These are phyloP conservation scores for Lepidopterella palustris DNA, from an alignment of 495 filamentous ascomycete genomes.

Conservation along the genomic window DNA sequence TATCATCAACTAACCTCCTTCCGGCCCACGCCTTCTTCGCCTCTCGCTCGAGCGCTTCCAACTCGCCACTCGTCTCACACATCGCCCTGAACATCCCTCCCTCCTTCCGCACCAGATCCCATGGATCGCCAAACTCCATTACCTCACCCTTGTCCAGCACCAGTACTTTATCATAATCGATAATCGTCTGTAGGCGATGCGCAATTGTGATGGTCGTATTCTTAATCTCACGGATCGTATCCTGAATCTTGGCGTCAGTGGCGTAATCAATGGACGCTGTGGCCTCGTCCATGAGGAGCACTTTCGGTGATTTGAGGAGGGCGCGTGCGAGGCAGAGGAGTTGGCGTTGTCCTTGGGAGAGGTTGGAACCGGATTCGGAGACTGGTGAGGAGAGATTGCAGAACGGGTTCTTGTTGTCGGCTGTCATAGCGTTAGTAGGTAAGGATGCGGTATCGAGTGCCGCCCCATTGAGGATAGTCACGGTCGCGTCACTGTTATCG, in stretches of 20 bases:
- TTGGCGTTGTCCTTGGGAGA: conserved; percentile 95
- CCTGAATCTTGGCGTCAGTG: conserved; percentile 93
- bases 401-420: conserved; percentile 88
- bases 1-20: conserved; percentile 48
- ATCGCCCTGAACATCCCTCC: conserved; percentile 74
- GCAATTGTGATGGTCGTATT: conserved; percentile 95
- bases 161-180: conserved; percentile 97
- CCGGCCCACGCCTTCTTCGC: conserved; percentile 67
- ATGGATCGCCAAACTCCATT: conserved; percentile 83
- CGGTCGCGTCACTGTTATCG: conserved; percentile 9
- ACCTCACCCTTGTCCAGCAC: conserved; percentile 87
- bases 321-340: conserved; percentile 93
- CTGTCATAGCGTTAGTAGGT: conserved; percentile 33
- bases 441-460: conserved; percentile 25
- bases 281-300: conserved; percentile 98
- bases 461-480: conserved; percentile 39
- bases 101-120: conserved; percentile 60
- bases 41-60: conserved; percentile 61
- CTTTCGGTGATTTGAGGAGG: conserved; percentile 81
- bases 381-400: conserved; percentile 76
- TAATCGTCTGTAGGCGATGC: conserved; percentile 93
- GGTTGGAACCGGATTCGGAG: conserved; percentile 87
- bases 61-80: conserved; percentile 92
- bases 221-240: conserved; percentile 78
- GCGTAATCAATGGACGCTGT: conserved; percentile 97